Conservation (phyloP, 164 flowering plant species). For the Vitis vinifera region DNA sequence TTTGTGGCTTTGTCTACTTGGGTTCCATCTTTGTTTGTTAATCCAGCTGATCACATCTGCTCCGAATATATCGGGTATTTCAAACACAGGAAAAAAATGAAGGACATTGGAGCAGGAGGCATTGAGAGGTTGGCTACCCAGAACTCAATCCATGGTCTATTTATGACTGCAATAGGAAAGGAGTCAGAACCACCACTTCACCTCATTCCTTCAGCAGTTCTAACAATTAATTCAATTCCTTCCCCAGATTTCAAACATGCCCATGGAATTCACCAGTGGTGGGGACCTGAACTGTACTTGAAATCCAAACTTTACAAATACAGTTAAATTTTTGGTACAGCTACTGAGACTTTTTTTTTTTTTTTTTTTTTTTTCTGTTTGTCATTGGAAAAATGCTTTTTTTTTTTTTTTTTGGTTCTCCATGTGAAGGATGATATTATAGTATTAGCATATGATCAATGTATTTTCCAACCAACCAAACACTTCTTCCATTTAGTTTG, state of each 20-base stretch:
- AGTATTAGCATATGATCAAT: no score
- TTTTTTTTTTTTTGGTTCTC: no score
- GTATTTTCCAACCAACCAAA: no score
- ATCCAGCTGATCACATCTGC: conserved; percentile 61
- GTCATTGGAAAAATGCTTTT: no score
- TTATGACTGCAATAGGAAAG: conserved; percentile 53
- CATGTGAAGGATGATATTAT: no score
- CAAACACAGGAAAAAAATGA: conserved; percentile 70
- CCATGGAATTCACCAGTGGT: conserved; percentile 84
- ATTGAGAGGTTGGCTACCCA: conserved; percentile 64
- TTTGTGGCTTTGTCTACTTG: conserved; percentile 52
- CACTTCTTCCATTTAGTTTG: no score
- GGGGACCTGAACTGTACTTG: conserved; percentile 45
- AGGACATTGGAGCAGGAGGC: conserved; percentile 56
- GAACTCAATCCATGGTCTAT: conserved; percentile 47
- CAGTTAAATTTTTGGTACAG: conserved; percentile 7
- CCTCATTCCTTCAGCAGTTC: conserved; percentile 67
- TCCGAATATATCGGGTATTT: conserved; percentile 77
- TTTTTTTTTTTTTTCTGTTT: no score
- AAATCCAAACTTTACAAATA: conserved; percentile 42
- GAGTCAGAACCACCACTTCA: conserved; percentile 60
- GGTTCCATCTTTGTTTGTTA: conserved; percentile 64
- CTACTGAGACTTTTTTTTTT: no score
- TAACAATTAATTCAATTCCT: conserved; percentile 42
- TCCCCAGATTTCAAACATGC: conserved; percentile 45